Conservation (phyloP, 345 rosid genomes). For the Hypericum androsaemum region DNA sequence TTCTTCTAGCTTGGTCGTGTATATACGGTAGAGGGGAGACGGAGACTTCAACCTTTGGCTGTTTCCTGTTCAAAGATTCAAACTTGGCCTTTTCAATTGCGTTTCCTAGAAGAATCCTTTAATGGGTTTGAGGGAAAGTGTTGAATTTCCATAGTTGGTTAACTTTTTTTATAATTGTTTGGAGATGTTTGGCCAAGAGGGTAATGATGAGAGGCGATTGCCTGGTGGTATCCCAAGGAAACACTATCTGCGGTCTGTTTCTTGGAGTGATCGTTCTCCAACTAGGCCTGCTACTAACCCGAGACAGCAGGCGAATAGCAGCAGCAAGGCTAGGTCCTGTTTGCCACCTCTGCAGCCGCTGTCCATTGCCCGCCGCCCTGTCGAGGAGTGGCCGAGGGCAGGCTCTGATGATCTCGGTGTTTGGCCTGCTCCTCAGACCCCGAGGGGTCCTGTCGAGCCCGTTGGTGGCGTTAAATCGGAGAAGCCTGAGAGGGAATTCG, state of each 20-base stretch:
- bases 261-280: conserved; percentile 59
- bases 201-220: conserved; percentile 19
- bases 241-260: conserved; percentile 46
- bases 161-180: not conserved
- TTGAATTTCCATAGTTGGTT: conserved; percentile 10
- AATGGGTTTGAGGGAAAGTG: conserved; percentile 23
- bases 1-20: too few species aligned
- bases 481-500: conserved; percentile 37
- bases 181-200: conserved; percentile 42
- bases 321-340: conserved; percentile 36
- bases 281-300: conserved; percentile 23
- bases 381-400: conserved; percentile 64
- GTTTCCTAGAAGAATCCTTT: conserved; percentile 35
- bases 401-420: conserved; percentile 72
- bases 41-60: conserved; percentile 11
- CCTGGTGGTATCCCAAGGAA: conserved; percentile 25
- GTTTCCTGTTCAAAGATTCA: conserved; percentile 17
- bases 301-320: conserved; percentile 16
- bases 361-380: conserved; percentile 33
- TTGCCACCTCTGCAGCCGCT: conserved; percentile 61
- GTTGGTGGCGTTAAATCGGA: conserved; percentile 19
- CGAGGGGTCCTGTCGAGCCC: conserved; percentile 30
- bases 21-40: conserved; percentile 1
- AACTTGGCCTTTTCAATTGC: conserved; percentile 17
- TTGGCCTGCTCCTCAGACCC: conserved; percentile 67